Percentiles rank a stretch among this genome's conserved stretches.
Evolutionary conservation across 2,329 filamentous ascomycete genomes (phyloP).

Genomic region (Aspergillus pseudoglaucus): DNA sequence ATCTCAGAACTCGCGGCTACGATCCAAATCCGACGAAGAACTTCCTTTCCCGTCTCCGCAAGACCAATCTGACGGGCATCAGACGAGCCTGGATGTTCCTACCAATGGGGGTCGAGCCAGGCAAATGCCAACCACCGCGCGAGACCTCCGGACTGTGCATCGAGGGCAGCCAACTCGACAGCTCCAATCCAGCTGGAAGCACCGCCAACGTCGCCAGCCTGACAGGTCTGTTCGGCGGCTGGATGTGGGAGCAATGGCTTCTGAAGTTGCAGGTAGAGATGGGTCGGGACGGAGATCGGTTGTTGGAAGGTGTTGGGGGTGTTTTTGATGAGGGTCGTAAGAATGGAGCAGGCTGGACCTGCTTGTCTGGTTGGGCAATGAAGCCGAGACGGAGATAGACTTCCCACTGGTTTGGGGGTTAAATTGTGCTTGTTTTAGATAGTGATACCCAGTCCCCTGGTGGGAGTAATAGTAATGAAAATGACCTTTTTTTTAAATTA

Average conservation of each 20-base stretch:
- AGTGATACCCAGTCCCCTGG: neutral
- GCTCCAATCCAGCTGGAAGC: constrained; percentile 51
- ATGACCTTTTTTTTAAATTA: neutral
- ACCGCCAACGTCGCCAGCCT: constrained; percentile 67
- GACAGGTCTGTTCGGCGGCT: constrained; percentile 75
- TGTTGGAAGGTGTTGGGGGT: constrained; percentile 51
- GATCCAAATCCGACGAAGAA: constrained; percentile 76
- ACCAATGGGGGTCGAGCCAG: constrained; percentile 61
- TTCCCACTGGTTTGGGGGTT: neutral
- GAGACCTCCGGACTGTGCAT: constrained; percentile 34
- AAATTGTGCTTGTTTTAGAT: neutral
- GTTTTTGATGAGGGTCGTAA: constrained; percentile 57
- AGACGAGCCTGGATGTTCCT: constrained; percentile 85
- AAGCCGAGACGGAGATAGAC: constrained; percentile 35
- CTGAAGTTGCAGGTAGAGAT: constrained; percentile 82
- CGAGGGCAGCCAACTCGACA: constrained; percentile 53
- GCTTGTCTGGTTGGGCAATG: constrained; percentile 54
- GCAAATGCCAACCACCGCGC: constrained; percentile 41
- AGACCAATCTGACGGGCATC: constrained; percentile 70
- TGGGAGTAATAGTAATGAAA: neutral
- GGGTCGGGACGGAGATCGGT: constrained; percentile 53
- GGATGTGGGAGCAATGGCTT: constrained; percentile 96
- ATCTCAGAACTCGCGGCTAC: constrained; percentile 82
- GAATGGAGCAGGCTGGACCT: constrained; percentile 53
- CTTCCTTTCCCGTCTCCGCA: constrained; percentile 68